phyloP scores from a whole-genome alignment of 2,329 filamentous ascomycete genomes.

The Mycosphaerella arachidis region DNA sequence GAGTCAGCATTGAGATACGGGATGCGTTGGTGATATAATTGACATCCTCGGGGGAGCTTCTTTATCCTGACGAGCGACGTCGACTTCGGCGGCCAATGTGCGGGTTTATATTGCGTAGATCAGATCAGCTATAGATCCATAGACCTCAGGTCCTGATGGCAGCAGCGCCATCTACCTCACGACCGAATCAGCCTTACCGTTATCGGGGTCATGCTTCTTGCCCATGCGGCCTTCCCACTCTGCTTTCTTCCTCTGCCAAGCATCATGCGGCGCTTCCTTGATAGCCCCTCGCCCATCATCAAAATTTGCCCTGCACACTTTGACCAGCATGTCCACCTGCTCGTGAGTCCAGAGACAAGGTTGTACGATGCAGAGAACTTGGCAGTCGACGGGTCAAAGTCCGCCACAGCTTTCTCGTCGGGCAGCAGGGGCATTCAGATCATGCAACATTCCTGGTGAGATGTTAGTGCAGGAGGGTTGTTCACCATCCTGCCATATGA shows the following conservation, averaged over 20 bases:
- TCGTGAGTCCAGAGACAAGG: conserved; percentile 33
- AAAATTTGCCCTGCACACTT: conserved; percentile 28
- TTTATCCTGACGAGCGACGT: no score
- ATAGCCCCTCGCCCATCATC: conserved; percentile 24
- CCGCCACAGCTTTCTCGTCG: conserved; percentile 31
- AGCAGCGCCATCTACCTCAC: neutral
- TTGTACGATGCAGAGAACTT: conserved; percentile 33
- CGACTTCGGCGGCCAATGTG: no score
- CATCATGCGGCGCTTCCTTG: conserved; percentile 24
- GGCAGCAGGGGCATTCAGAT: conserved; percentile 32
- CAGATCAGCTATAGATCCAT: neutral
- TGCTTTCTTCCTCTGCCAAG: conserved; percentile 23
- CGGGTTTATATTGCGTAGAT: no score
- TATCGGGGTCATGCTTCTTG: conserved; percentile 1
- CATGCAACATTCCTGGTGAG: conserved; percentile 27
- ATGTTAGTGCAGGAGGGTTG: conserved; percentile 29
- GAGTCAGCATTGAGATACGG: conserved; percentile 62
- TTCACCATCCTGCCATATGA: conserved; percentile 28
- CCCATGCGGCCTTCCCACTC: conserved; percentile 11
- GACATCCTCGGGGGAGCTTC: neutral
- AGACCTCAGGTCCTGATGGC: neutral
- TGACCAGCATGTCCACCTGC: conserved; percentile 32
- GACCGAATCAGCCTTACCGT: neutral
- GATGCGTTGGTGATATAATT: conserved; percentile 47
- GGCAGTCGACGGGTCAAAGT: conserved; percentile 31